Percentiles rank a stretch among this genome's conserved stretches.
phyloP scores from a whole-genome alignment of 352 stramenopile species.

The Pythium utonaiense region DNA sequence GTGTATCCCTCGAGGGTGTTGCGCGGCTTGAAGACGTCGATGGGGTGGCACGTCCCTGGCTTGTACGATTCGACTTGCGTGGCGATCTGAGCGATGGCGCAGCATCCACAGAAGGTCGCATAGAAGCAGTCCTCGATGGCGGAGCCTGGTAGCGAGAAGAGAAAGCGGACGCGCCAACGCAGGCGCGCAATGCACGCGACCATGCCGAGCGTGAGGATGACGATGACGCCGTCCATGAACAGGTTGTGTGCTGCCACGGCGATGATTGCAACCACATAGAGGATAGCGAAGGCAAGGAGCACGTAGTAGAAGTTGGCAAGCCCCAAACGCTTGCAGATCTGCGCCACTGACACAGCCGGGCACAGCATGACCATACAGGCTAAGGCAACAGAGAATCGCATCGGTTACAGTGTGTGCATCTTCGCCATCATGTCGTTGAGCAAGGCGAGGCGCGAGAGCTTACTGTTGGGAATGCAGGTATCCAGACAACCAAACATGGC shows the following conservation, averaged over 20 bases:
- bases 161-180: slow-evolving; percentile 53
- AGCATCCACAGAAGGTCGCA: slow-evolving; percentile 63
- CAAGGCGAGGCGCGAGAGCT: no score
- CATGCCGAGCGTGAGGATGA: slow-evolving; percentile 33
- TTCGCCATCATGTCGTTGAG: no score
- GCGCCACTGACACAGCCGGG: slow-evolving; percentile 51
- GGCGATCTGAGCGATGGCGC: slow-evolving; percentile 75
- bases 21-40: slow-evolving; percentile 57
- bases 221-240: slow-evolving; percentile 52
- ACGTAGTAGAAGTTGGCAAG: slow-evolving; percentile 58
- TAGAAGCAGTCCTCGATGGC: slow-evolving; percentile 43
- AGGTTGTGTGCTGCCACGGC: slow-evolving; percentile 20
- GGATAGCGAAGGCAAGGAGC: slow-evolving; percentile 37
- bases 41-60: slow-evolving; percentile 45
- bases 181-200: slow-evolving; percentile 43
- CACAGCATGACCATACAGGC: slow-evolving; percentile 65
- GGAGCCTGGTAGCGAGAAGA: slow-evolving; percentile 64
- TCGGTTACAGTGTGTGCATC: no score
- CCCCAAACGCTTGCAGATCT: slow-evolving; percentile 58
- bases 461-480: no score
- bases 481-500: no score
- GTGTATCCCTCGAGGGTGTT: slow-evolving; percentile 66
- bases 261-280: slow-evolving; percentile 57
- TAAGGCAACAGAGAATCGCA: no score
- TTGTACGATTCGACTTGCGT: slow-evolving; percentile 80